These are phyloP conservation scores for Salix dunnii DNA, from an alignment of 345 rosid genomes.

Conservation along the genomic window DNA sequence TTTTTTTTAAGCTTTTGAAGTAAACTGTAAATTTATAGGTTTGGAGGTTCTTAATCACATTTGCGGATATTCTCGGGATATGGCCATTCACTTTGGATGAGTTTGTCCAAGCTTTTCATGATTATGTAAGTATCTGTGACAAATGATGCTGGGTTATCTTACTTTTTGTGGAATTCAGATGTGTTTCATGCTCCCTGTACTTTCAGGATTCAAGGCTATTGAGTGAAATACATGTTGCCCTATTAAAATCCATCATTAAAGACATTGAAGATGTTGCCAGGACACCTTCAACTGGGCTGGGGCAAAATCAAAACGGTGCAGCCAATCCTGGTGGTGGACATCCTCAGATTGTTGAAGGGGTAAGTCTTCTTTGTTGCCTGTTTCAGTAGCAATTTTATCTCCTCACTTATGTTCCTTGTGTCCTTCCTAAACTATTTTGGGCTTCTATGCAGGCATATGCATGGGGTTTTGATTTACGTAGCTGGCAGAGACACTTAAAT, in stretches of 20 bases:
- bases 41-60: slow-evolving; percentile 83
- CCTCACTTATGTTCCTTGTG: background rate
- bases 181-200: slow-evolving; percentile 14
- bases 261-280: slow-evolving; percentile 82
- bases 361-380: slow-evolving; percentile 28
- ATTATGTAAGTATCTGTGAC: slow-evolving; percentile 47
- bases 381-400: background rate
- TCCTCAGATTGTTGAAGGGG: slow-evolving; percentile 88
- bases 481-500: slow-evolving; percentile 76
- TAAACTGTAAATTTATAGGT: slow-evolving; percentile 43
- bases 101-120: slow-evolving; percentile 88
- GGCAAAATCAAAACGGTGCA: slow-evolving; percentile 58
- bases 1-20: background rate
- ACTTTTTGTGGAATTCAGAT: slow-evolving; percentile 12
- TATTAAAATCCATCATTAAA: slow-evolving; percentile 63
- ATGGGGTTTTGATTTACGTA: slow-evolving; percentile 87
- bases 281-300: slow-evolving; percentile 50
- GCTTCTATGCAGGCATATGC: slow-evolving; percentile 57
- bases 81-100: slow-evolving; percentile 96
- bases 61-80: slow-evolving; percentile 73
- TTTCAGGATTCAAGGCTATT: slow-evolving; percentile 72
- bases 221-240: slow-evolving; percentile 79
- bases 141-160: background rate
- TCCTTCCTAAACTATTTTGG: background rate
- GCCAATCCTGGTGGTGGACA: slow-evolving; percentile 85